Base-by-base conservation (phyloP, 768 basidiomycete species). In the Pholiota conissans region DNA sequence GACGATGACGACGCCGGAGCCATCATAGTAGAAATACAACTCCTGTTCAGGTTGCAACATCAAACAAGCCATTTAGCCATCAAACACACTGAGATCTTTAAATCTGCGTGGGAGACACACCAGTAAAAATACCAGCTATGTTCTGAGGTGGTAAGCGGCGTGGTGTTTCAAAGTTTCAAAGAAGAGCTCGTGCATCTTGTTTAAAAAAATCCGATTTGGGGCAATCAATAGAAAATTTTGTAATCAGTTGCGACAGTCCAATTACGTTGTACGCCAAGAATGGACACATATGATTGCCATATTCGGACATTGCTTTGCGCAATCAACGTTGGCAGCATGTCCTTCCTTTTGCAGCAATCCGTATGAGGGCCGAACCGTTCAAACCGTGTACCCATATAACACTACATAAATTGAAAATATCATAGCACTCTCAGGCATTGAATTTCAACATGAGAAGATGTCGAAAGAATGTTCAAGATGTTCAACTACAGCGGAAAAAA, bases 231-330 rank as follows among this genome's bases (percentile, higher is more conserved):
- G 45, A 54, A 47, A 46, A 18, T 52, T 45, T 54, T 54, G 53
- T 42, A 45, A 46, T 54, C 24, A 26, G 52, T 13, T n/a, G 37
- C 42, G 24, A 46, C 28, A 34, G 30, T 7, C 30, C 26, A 50
- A 50, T 50, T 32, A 50, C 49, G 40, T 54, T 28, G 37, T 26
- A 27, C 28, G 39, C 52, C 39, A 40, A 40, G 39, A 54, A 54
- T 45, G 42, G 42, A 45, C 42, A 45, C 20, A 8, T 45, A 11
- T 18, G 18, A 24, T 45, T 45, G 42, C 42, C 42, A 45, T 45
- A 45, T 45, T 18, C 22, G 42, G 42, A 22, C 22, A 24, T 45
- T 45, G 20, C 1, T 24, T 3, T 22, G 3, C 1, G 42, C 11
- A 18, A 18, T 22, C 20, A 45, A 20, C 30, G 13, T 24, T 20